Evolutionary conservation across 2,329 filamentous ascomycete species (phyloP), one percentile per base, ranked within the genome.

Genomic region (Aspergillus melleus): DNA sequence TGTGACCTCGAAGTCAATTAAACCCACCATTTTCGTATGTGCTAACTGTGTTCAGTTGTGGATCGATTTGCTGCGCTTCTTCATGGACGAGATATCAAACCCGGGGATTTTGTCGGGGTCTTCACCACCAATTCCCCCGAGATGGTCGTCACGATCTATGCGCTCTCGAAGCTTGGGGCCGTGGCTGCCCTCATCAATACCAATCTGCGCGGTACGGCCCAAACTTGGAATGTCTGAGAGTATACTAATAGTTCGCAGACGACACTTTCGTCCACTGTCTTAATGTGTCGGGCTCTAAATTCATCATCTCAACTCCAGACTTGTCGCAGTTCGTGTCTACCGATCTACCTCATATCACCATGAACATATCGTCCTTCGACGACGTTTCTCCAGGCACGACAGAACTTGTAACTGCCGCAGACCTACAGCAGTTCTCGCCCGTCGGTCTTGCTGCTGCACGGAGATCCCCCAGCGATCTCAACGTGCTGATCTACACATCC

Each of bases 51-150:
- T 36, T 19, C 61, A 80, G 79, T 79, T 63, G 77, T 77, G 52
- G 75, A 80, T 60, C 74, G 75, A 52, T 69, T 82, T 57, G 79
- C 79, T n/a, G 73, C 74, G 14, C 68, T 79, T 26, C 67, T 82
- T 26, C 72, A 76, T 54, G 65, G 64, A 4, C 71, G 74, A 54
- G 76, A 72, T 10, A 66, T 82, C 14, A 66, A 68, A 29, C 55
- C 71, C 0, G 76, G 76, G 2, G 79, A 81, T 59, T 76, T 75
- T 49, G 75, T 83, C 16, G 79, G 74, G 4, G 74, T 82, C 2
- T 83, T 80, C 67, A 80, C 75, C 52, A 78, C 74, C 12, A 83
- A 83, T 61, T 81, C 79, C 0, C 80, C 79, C 0, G 80, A 82
- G 62, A 81, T 82, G 78, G 72, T 81, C 2, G 70, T 81, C 19